Base-by-base conservation (phyloP, 306 rosid genomes). In the Vigna nakashimae region DNA sequence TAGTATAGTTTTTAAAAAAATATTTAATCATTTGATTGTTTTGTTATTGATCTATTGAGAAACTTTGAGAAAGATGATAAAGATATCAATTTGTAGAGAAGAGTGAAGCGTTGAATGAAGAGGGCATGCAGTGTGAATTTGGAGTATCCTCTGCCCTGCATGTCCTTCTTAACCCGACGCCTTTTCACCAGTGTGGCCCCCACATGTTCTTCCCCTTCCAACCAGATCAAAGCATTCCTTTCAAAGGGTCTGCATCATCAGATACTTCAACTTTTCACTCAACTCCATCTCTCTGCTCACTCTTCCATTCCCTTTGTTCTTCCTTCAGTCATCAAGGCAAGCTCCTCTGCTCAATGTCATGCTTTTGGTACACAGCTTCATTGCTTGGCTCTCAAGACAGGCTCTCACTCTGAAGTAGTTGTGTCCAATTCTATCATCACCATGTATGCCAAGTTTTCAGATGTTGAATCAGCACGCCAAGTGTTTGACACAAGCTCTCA, bases 271-370 rank as follows among this genome's bases (percentile, higher is more conserved):
- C 45, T 90, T 32, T 86, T 77, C 88, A 79, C 66, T 76, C 51
- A 83, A 79, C 80, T 87, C 42, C 89, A 74, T 76, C 59, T 22
- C 65, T 64, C 36, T 65, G 80, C 40, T 46, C 80, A 79, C 65
- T 75, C 46, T 52, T 83, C 76, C 50, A 66, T 43, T 50, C 17
- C 65, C 65, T 80, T 57, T 81, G 26, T 84, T 80, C 89, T 89
- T 83, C 96, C 93, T 18, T 89, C 93, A 50, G 68, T 87, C 85
- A 48, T 89, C 69, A 87, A 84, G 77, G 91, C 93, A 71, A 83
- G 92, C 83, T 84, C 95, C 60, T 56, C 17, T 17, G 60, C 85
- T 5, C 79, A 74, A n/a, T 74, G 59, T 71, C 82, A 51, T 45
- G 59, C 74, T 63, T 83, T 69, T 9, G 89, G 88, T 26, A 74